Conservation (phyloP, 805 yeast species). For the Candida ovalis region DNA sequence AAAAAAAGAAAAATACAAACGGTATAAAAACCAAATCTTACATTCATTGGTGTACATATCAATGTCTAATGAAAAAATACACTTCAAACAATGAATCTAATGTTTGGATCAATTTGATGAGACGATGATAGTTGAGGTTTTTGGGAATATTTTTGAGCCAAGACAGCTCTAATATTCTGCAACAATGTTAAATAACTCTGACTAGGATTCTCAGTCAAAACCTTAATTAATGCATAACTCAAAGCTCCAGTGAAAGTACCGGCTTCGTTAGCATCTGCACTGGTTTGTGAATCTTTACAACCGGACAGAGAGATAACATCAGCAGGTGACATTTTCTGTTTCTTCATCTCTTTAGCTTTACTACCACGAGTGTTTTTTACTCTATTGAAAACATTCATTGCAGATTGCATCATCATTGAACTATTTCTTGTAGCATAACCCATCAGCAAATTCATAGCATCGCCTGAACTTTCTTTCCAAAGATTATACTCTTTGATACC, state of each 20-base stretch:
- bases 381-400: constrained; percentile 32
- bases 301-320: constrained; percentile 77
- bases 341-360: constrained; percentile 39
- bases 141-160: constrained; percentile 66
- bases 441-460: constrained; percentile 54
- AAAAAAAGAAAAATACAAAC: not conserved
- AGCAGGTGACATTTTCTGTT: constrained; percentile 65
- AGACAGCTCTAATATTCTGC: constrained; percentile 63
- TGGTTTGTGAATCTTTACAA: constrained; percentile 79
- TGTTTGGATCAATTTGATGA: constrained; percentile 69
- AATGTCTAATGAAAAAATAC: not conserved
- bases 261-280: constrained; percentile 74
- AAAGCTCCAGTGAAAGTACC: constrained; percentile 80
- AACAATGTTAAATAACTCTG: constrained; percentile 68
- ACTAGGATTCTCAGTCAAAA: constrained; percentile 53
- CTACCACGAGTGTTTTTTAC: constrained; percentile 30
- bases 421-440: constrained; percentile 60
- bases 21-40: too few relatives aligned
- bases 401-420: constrained; percentile 38
- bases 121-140: constrained; percentile 80
- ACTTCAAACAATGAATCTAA: constrained; percentile 33
- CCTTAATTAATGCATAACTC: constrained; percentile 73
- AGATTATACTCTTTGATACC: constrained; percentile 76
- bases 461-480: constrained; percentile 70
- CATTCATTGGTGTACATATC: not conserved